A percentile compares a stretch with the other conserved stretches of the same genome.
Evolutionary conservation across 2,329 filamentous ascomycete species (phyloP).

Genomic region (Pseudopyrenochaeta lycopersici): DNA sequence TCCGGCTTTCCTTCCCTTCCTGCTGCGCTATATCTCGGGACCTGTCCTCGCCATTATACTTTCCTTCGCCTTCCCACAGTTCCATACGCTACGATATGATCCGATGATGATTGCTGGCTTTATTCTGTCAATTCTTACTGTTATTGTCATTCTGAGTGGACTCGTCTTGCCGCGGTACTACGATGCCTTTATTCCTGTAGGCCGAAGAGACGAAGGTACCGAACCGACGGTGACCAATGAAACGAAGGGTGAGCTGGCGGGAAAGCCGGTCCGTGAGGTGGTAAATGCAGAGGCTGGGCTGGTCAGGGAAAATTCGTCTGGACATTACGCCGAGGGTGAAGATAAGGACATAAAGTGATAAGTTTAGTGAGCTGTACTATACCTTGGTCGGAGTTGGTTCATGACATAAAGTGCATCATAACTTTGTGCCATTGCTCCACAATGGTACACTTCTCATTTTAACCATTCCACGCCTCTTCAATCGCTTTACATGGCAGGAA

Average conservation of each 20-base stretch:
- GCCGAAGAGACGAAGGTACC: conserved; percentile 57
- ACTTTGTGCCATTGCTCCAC: too few relatives aligned
- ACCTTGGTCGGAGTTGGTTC: too few relatives aligned
- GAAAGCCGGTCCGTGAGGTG: conserved; percentile 21
- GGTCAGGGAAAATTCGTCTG: conserved; percentile 6
- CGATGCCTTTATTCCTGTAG: conserved; percentile 60
- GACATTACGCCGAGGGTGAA: too few relatives aligned
- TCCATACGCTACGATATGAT: conserved; percentile 40
- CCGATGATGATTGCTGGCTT: conserved; percentile 49
- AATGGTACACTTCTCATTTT: too few relatives aligned
- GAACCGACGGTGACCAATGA: conserved; percentile 42
- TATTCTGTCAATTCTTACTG: conserved; percentile 40
- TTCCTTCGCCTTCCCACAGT: conserved; percentile 46
- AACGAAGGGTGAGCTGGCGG: conserved; percentile 36
- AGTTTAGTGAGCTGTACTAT: too few relatives aligned
- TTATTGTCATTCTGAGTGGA: conserved; percentile 59
- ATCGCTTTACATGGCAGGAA: too few relatives aligned
- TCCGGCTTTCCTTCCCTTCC: conserved; percentile 60
- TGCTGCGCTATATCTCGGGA: conserved; percentile 49
- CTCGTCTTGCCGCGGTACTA: conserved; percentile 65
- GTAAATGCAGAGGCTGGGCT: conserved; percentile 13
- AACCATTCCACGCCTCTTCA: too few relatives aligned
- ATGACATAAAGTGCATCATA: too few relatives aligned
- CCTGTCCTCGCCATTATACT: conserved; percentile 47
- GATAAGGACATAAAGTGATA: too few relatives aligned